phyloP scores from a whole-genome alignment of 2,329 filamentous ascomycete species.

The Massarina eburnea region DNA sequence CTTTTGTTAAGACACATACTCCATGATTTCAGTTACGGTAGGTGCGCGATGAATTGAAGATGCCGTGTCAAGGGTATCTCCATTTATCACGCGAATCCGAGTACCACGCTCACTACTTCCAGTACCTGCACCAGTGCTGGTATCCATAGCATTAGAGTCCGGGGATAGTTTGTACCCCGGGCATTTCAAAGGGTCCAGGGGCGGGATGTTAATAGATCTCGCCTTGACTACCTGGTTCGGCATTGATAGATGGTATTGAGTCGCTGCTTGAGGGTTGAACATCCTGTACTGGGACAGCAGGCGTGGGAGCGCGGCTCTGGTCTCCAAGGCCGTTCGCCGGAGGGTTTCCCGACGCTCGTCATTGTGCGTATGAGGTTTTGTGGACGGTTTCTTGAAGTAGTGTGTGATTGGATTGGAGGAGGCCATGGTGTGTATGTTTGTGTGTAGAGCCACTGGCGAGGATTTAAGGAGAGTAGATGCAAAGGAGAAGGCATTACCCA shows the following conservation, averaged over 20 bases:
- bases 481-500: not conserved
- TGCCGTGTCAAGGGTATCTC: slow-evolving; percentile 39
- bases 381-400: not conserved
- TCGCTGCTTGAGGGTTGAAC: slow-evolving; percentile 22
- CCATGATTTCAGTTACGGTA: slow-evolving; percentile 7
- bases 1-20: not conserved
- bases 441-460: not conserved
- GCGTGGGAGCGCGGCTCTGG: slow-evolving; percentile 22
- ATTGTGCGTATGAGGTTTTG: not conserved
- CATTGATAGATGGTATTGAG: slow-evolving; percentile 14
- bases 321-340: slow-evolving; percentile 27
- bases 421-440: not conserved
- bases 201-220: slow-evolving; percentile 8
- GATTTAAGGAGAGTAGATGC: not conserved
- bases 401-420: not conserved
- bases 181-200: slow-evolving; percentile 22
- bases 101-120: slow-evolving; percentile 21
- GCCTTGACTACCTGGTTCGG: not conserved
- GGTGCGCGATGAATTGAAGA: slow-evolving; percentile 24
- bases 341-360: slow-evolving; percentile 18
- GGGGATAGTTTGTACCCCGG: slow-evolving; percentile 18
- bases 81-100: slow-evolving; percentile 32
- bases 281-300: slow-evolving; percentile 19
- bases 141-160: not conserved
- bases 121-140: slow-evolving; percentile 12